A percentile compares a stretch with the other conserved stretches of the same genome.
These are phyloP conservation scores for Wallacemonas sp. DNA, from an alignment of 208 protist genomes.

Conservation along the genomic window DNA sequence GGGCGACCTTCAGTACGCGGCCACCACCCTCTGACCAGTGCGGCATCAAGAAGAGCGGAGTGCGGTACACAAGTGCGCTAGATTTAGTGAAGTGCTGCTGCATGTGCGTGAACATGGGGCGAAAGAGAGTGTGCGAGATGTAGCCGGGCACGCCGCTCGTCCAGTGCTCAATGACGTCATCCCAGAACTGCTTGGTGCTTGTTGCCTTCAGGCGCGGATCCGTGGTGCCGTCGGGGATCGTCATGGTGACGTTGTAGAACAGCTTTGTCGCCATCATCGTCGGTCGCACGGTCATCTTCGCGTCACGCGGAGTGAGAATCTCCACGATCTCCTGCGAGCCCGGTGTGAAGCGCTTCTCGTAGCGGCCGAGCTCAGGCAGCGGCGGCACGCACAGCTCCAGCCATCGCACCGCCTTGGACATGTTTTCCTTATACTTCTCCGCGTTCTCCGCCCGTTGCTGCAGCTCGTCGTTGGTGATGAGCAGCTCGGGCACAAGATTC, in stretches of 20 bases:
- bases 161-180: conserved; percentile 90
- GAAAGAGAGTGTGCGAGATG: conserved; percentile 90
- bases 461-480: conserved; percentile 80
- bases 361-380: conserved; percentile 79
- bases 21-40: conserved; percentile 88
- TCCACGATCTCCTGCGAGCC: conserved; percentile 91
- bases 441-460: conserved; percentile 78
- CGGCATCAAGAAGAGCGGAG: conserved; percentile 85
- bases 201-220: conserved; percentile 82
- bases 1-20: conserved; percentile 85
- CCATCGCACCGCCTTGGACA: conserved; percentile 77
- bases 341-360: conserved; percentile 89
- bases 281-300: conserved; percentile 90
- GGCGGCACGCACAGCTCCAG: conserved; percentile 89
- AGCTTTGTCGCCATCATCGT: conserved; percentile 92
- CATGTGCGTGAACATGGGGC: conserved; percentile 90
- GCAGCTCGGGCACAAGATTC: conserved; percentile 76
- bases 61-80: conserved; percentile 77
- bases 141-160: conserved; percentile 86
- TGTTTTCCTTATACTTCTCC: conserved; percentile 68
- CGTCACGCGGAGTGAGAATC: conserved; percentile 83
- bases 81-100: conserved; percentile 86
- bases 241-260: conserved; percentile 91
- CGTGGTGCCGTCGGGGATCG: conserved; percentile 75
- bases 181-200: conserved; percentile 90